Conservation (phyloP, 2,329 filamentous ascomycete genomes). For the Neonectria sp. region DNA sequence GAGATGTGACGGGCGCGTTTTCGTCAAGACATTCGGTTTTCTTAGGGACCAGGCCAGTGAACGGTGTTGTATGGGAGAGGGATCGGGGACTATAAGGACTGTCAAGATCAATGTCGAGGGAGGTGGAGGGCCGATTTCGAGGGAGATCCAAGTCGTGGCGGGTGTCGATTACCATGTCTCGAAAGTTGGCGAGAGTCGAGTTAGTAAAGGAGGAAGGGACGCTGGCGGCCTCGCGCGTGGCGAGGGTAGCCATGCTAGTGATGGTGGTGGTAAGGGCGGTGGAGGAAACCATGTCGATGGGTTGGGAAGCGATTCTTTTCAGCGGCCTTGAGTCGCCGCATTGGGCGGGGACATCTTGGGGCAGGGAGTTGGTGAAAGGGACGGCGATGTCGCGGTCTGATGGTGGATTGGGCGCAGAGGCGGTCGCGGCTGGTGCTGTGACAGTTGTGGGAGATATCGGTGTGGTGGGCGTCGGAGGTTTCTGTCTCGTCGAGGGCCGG, state of each 20-base stretch:
- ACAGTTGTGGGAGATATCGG: conserved; percentile 26
- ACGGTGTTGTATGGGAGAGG: conserved; percentile 46
- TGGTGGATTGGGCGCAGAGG: conserved; percentile 30
- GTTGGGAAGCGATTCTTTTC: conserved; percentile 53
- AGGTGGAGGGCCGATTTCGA: conserved; percentile 50
- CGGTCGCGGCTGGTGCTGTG: conserved; percentile 16
- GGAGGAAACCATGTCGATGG: conserved; percentile 52
- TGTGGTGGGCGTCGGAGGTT: conserved; percentile 47
- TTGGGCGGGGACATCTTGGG: conserved; percentile 54
- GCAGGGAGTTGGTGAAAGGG: conserved; percentile 27
- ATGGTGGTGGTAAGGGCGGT: conserved; percentile 51
- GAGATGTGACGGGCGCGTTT: conserved; percentile 22
- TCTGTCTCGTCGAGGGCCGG: conserved; percentile 42
- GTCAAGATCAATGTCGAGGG: conserved; percentile 53
- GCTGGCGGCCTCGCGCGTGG: conserved; percentile 49
- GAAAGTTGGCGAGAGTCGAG: conserved; percentile 51
- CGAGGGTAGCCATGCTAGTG: conserved; percentile 49
- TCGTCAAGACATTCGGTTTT: conserved; percentile 36
- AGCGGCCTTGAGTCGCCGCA: conserved; percentile 56
- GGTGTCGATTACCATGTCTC: conserved; percentile 55
- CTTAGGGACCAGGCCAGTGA: conserved; percentile 46
- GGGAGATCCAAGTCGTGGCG: conserved; percentile 51
- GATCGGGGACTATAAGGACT: conserved; percentile 43
- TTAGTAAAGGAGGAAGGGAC: conserved; percentile 53
- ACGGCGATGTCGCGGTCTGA: conserved; percentile 40